Evolutionary conservation across 345 rosid genomes (phyloP), one percentile per base, ranked within the genome.

Genomic region (Diplotaxis tenuifolia): DNA sequence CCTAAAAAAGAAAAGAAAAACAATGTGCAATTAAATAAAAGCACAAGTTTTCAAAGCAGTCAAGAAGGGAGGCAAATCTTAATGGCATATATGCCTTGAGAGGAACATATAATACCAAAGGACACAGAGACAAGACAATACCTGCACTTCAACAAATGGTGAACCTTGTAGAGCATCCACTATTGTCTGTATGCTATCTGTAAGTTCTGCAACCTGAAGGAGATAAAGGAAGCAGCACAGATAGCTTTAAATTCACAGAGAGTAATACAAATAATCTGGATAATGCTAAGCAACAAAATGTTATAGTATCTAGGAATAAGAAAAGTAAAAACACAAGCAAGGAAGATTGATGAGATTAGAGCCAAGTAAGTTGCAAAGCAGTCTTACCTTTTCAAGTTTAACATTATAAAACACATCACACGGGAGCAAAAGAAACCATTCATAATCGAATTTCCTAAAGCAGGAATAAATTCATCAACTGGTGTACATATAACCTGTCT

Each of bases 71-170:
- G 12, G 4, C 16, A 56, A 28, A 23, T 62, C 11, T 64, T 21
- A 20, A 31, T 18, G 15, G 22, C 21, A 59, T 62, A 16, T 49
- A 21, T 6, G 42, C 40, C 38, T 14, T 55, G 28, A 27, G 60
- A 55, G 60, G 18, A 55, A 6, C 29, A 10, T 22, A 54, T 54
- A 6, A 12, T 11, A 11, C 15, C 5, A 16, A 42, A 70, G 8
- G 23, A 18, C 22, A 70, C 20, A 12, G 6, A 19, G 19, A 68
- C 15, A 42, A 40, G 29, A 40, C 15, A 11, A 56, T 84, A 93
- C 98, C 95, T 90, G 89, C 15, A 93, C 87, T 90, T 93, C 96
- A 67, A 93, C 84, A 62, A 73, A 60, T 22, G 77, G 58, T 53
- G 96, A 93, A 70, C 58, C 68, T 80, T 78, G 91, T n/a, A 93